phyloP scores from a whole-genome alignment of 148 eudicot genomes.

The Vaccinium vitisidaea region DNA sequence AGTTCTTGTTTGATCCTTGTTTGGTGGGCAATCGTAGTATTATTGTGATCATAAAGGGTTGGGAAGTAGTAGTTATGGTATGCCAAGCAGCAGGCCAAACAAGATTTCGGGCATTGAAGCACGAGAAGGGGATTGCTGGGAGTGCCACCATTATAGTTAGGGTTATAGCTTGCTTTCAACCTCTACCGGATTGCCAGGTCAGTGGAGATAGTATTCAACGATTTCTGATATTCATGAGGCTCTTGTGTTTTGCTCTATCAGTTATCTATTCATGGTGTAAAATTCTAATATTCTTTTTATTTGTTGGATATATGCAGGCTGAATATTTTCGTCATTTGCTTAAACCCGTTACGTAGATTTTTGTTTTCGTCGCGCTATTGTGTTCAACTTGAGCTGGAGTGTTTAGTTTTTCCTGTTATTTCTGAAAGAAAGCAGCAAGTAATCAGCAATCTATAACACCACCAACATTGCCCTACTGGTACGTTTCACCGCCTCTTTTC shows the following conservation, averaged over 20 bases:
- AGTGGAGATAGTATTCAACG: not conserved
- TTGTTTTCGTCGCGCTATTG: conserved; percentile 21
- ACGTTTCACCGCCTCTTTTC: conserved; percentile 15
- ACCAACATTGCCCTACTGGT: conserved; percentile 32
- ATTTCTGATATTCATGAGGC: not conserved
- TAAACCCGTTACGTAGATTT: conserved; percentile 91
- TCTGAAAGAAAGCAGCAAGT: conserved; percentile 36
- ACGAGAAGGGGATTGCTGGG: conserved; percentile 86
- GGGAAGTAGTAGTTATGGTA: conserved; percentile 83
- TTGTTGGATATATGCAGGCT: conserved; percentile 63
- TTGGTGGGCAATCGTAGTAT: conserved; percentile 12
- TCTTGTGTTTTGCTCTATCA: not conserved
- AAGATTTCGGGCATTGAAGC: conserved; percentile 89
- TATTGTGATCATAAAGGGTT: conserved; percentile 18
- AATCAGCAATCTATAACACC: conserved; percentile 28
- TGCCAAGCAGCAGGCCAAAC: conserved; percentile 95
- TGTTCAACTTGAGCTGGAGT: conserved; percentile 55
- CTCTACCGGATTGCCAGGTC: conserved; percentile 93
- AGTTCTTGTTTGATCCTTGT: not conserved
- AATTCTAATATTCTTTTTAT: conserved; percentile 13
- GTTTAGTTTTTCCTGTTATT: conserved; percentile 34
- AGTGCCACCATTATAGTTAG: conserved; percentile 81
- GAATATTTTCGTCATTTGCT: conserved; percentile 94
- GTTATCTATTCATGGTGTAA: not conserved
- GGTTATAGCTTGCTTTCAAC: conserved; percentile 96